Conservation (phyloP, 2,329 filamentous ascomycete genomes). For the Stylonectria norvegica region DNA sequence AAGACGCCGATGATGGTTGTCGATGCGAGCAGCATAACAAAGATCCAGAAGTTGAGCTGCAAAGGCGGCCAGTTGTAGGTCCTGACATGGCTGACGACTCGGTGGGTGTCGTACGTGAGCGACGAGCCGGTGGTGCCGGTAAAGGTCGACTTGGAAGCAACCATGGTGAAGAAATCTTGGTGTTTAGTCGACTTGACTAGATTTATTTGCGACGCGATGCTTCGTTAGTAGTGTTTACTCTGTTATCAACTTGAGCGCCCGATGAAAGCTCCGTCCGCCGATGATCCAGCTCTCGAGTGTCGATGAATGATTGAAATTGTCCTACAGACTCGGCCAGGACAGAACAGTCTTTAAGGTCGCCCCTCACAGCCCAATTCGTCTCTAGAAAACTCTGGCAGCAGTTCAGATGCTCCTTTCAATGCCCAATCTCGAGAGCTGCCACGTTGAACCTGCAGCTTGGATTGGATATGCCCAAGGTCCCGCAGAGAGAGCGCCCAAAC, state of each 20-base stretch:
- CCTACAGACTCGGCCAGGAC: no score
- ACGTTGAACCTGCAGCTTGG: constrained; percentile 16
- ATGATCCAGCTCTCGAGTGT: no score
- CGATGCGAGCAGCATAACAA: constrained; percentile 60
- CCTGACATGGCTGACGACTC: constrained; percentile 45
- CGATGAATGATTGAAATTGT: no score
- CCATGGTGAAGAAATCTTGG: constrained; percentile 21
- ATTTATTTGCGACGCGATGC: no score
- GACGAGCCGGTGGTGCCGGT: constrained; percentile 35
- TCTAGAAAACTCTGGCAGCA: no score
- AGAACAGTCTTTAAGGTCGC: no score
- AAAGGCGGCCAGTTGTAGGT: constrained; percentile 68
- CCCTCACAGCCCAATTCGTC: constrained; percentile 8
- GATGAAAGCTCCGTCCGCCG: no score
- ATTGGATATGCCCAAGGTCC: neutral
- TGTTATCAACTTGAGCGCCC: no score
- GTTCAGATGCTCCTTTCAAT: no score
- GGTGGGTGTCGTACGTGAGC: constrained; percentile 44
- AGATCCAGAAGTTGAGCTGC: constrained; percentile 64
- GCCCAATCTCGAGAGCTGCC: constrained; percentile 16
- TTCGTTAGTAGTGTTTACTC: no score
- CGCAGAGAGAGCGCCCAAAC: constrained; percentile 4
- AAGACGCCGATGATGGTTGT: constrained; percentile 60
- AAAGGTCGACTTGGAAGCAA: constrained; percentile 24
- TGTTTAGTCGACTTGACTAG: no score